Base-by-base conservation (phyloP, 768 basidiomycete genomes). In the Psilocybe cyanescens region DNA sequence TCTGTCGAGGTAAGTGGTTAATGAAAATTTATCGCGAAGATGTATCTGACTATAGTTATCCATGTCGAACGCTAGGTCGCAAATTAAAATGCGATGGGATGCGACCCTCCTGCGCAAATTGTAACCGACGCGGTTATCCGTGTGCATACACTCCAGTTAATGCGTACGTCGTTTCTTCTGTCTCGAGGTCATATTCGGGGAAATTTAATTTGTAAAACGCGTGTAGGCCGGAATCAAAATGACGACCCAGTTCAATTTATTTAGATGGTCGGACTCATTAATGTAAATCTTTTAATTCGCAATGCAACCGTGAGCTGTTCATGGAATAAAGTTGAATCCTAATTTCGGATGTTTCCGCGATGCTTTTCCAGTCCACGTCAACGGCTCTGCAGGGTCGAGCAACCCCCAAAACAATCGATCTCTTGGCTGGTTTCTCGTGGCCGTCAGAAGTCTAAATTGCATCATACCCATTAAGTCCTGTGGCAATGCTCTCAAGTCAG, bases 31-130 rank as follows among this genome's bases (percentile, higher is more conserved):
- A 33, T 5, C 45, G 14, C 8, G 4, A 56, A 8, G 24, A 14
- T 35, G 5, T 31, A 50, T 12, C 16, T 53, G 16, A 16, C n/a
- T 39, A 35, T 35, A 39, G 24, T 5, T 45, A 30, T 4, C 17
- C 31, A n/a, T 33, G 9, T 24, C 9, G 16, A 60, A 65, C 16
- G 28, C 6, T 57, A 90, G 89, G 86, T 4, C 80, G 89, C 61
- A 90, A 90, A 72, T 71, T 91, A 57, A 91, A 90, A 73, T 91
- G 90, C 69, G 88, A 90, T 65, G 90, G 90, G 12, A 65, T 70
- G 55, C 81, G 82, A 30, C 87, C 88, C 2, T 82, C 83, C 37
- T 91, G 90, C 71, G 78, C 76, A 35, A 90, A 91, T 68, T 91
- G 90, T 72, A 78, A 83, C 67, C 80, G 80, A 59, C 82, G 90